Evolutionary conservation across 2,329 filamentous ascomycete genomes (phyloP).

Genomic region (Achaetomium macrosporum): DNA sequence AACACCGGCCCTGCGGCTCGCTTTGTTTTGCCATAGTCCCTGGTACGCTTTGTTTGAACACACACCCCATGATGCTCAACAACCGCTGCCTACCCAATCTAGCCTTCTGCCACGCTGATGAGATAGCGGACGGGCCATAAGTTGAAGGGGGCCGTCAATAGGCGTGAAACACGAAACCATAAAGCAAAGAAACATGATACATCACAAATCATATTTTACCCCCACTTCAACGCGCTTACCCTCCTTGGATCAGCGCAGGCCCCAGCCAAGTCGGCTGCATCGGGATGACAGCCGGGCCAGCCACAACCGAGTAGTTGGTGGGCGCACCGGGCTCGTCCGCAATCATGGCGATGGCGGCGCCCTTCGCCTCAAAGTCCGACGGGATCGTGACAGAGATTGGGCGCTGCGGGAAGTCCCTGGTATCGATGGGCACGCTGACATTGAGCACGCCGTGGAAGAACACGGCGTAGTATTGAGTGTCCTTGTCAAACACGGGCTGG

Average conservation of each 20-base stretch:
- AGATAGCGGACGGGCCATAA: too few relatives aligned
- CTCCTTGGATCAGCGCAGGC: not conserved
- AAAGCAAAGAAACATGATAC: too few relatives aligned
- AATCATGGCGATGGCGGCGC: conserved; percentile 19
- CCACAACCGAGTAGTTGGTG: conserved; percentile 19
- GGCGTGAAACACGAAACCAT: not conserved
- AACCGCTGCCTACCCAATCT: too few relatives aligned
- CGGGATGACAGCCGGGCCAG: conserved; percentile 19
- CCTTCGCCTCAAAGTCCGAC: conserved; percentile 16
- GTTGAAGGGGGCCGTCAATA: too few relatives aligned
- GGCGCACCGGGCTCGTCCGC: conserved; percentile 18
- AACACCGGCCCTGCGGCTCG: too few relatives aligned
- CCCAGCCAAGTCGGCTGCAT: conserved; percentile 9
- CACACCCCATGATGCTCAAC: too few relatives aligned
- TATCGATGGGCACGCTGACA: conserved; percentile 18
- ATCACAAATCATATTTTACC: too few relatives aligned
- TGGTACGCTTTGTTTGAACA: too few relatives aligned
- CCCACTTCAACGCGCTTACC: not conserved
- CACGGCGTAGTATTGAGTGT: conserved; percentile 19
- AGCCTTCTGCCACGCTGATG: too few relatives aligned
- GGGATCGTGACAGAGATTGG: conserved; percentile 19
- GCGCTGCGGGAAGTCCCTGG: conserved; percentile 10
- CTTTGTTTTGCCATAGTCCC: too few relatives aligned
- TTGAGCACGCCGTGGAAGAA: conserved; percentile 21
- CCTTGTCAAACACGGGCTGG: conserved; percentile 12